Evolutionary conservation across 2,329 filamentous ascomycete species (phyloP), one percentile per base, ranked within the genome.

Genomic region (Alternaria rosae): DNA sequence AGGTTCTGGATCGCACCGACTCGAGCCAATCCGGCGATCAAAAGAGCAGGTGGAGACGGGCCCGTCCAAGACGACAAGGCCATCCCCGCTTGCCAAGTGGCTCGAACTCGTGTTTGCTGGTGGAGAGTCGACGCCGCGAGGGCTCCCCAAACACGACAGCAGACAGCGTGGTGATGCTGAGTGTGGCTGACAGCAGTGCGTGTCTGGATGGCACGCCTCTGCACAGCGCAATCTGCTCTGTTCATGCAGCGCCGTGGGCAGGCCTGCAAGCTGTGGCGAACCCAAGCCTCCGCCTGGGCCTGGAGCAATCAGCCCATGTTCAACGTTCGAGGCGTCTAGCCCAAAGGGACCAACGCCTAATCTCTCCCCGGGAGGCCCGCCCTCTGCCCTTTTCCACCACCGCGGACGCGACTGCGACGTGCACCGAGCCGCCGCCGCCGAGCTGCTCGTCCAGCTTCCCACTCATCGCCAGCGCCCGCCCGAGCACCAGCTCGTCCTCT

Each of bases 401-500:
- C 55, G 61, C 57, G 63, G 58, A 62, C 58, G 61, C 56, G 60
- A 50, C 60, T 57, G 61, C 54, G 60, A 50, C 60, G 41, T 54
- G 57, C 56, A 41, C 45, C 51, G 56, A 35, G 47, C 54, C 30
- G 54, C 52, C 54, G 60, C 53, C 54, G 55, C 57, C 43, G 54
- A 38, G 48, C 35, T 28, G 7, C 47, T 50, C 41, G 6, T 30
- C 30, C 57, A n/a, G 47, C 42, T 61, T 61, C 59, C 54, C 62
- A 54, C 43, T 62, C 35, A n/a, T 20, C 54, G 38, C 42, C 43
- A 15, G 52, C 44, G 52, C 41, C 47, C 20, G 47, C 55, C 43
- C 43, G 54, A 58, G 58, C 59, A 50, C 56, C 69, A 55, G 70
- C 70, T 73, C 66, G 66, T 72, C 70, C 67, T 64, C 66, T 73